These are phyloP conservation scores for Helianthus annuus DNA, from an alignment of 129 eudicot genomes.

Conservation along the genomic window HanXRQr2.0-SUNRISE NC_035441.2:47691159-47691658, in stretches of 20 bases:
- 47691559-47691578: too few species aligned
- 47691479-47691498: too few species aligned
- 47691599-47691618: too few species aligned
- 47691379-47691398: neutral
- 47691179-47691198: neutral
- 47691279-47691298: slow-evolving; percentile 33
- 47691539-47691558: too few species aligned
- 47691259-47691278: slow-evolving; percentile 22
- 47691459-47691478: too few species aligned
- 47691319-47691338: slow-evolving; percentile 36
- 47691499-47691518: too few species aligned
- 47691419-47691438: neutral
- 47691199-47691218: neutral
- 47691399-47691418: neutral
- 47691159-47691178: too few species aligned
- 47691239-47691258: slow-evolving; percentile 20
- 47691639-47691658: too few species aligned
- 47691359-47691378: neutral
- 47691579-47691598: too few species aligned
- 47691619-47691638: too few species aligned
- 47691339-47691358: slow-evolving; percentile 23
- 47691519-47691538: too few species aligned
- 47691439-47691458: too few species aligned
- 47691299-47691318: slow-evolving; percentile 16
- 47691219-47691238: neutral